phyloP scores from a whole-genome alignment of 2,329 filamentous ascomycete genomes.

The Tricladium varicosporioides region DNA sequence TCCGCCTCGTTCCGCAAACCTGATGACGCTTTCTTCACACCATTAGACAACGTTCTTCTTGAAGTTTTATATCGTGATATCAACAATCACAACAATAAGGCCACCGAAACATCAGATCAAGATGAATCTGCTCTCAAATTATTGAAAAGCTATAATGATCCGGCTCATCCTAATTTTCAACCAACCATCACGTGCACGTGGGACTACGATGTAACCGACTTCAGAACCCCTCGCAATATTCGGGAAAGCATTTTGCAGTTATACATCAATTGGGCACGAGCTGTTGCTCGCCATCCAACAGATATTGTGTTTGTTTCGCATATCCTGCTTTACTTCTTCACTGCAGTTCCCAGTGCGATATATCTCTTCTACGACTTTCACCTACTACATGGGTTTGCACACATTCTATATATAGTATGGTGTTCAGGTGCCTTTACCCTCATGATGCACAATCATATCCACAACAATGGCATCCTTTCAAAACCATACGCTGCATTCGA shows the following conservation, averaged over 20 bases:
- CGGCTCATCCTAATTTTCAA: slow-evolving; percentile 17
- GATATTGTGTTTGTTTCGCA: slow-evolving; percentile 80
- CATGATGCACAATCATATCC: slow-evolving; percentile 84
- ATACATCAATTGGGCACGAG: slow-evolving; percentile 23
- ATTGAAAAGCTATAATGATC: slow-evolving; percentile 2
- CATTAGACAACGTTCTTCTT: slow-evolving; percentile 9
- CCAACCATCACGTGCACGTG: slow-evolving; percentile 25
- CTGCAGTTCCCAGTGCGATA: slow-evolving; percentile 66
- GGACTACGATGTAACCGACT: slow-evolving; percentile 20
- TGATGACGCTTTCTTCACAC: slow-evolving; percentile 8
- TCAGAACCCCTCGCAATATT: slow-evolving; percentile 14
- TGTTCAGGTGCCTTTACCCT: slow-evolving; percentile 75
- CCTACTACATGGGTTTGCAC: slow-evolving; percentile 64
- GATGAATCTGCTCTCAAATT: slow-evolving; percentile 1
- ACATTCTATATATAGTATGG: slow-evolving; percentile 63
- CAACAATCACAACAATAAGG: slow-evolving; percentile 5
- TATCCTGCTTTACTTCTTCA: slow-evolving; percentile 67
- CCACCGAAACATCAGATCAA: not conserved
- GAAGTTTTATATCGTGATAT: slow-evolving; percentile 8
- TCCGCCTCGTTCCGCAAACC: not conserved
- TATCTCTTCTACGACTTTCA: slow-evolving; percentile 65
- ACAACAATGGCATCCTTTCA: slow-evolving; percentile 66
- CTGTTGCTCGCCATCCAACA: slow-evolving; percentile 34
- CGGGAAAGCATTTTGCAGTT: slow-evolving; percentile 10
- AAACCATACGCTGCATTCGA: slow-evolving; percentile 58